These are phyloP conservation scores for Fonsecaea monophora DNA, from an alignment of 2,329 filamentous ascomycete genomes.

Conservation along the genomic window DNA sequence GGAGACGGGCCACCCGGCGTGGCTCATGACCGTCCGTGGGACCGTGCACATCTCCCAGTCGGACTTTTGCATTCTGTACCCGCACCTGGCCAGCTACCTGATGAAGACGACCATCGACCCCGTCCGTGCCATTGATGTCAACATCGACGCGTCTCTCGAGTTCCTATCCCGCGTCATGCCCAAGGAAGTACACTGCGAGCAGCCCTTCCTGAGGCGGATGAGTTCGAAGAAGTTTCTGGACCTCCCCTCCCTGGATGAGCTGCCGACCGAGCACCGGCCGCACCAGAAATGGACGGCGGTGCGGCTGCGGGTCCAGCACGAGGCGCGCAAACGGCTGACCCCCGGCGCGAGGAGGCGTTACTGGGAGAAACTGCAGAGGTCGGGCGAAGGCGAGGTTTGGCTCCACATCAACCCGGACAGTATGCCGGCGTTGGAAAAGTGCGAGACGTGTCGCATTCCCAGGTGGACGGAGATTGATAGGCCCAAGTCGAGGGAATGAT, in stretches of 20 bases:
- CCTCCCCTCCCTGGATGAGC: slow-evolving; percentile 52
- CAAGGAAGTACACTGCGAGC: slow-evolving; percentile 50
- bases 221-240: slow-evolving; percentile 61
- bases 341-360: slow-evolving; percentile 32
- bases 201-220: slow-evolving; percentile 57
- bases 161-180: slow-evolving; percentile 59
- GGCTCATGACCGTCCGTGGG: slow-evolving; percentile 63
- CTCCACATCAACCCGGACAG: slow-evolving; percentile 35
- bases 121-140: slow-evolving; percentile 67
- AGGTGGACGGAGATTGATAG: slow-evolving; percentile 9
- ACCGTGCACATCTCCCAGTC: slow-evolving; percentile 71
- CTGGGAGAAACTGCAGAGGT: slow-evolving; percentile 27
- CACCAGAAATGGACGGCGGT: slow-evolving; percentile 65
- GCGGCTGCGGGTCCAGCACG: slow-evolving; percentile 64
- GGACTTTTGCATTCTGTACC: slow-evolving; percentile 71
- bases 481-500: slow-evolving; percentile 8
- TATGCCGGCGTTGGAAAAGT: slow-evolving; percentile 12
- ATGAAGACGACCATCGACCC: slow-evolving; percentile 71
- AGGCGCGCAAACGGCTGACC: slow-evolving; percentile 44
- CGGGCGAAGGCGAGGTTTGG: slow-evolving; percentile 34
- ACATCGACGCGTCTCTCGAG: slow-evolving; percentile 67
- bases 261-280: slow-evolving; percentile 62
- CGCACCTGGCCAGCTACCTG: slow-evolving; percentile 62
- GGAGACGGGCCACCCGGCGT: slow-evolving; percentile 54
- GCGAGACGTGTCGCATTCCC: slow-evolving; percentile 22